phyloP scores from a whole-genome alignment of 2,329 filamentous ascomycete species.

The Colletotrichum lini region DNA sequence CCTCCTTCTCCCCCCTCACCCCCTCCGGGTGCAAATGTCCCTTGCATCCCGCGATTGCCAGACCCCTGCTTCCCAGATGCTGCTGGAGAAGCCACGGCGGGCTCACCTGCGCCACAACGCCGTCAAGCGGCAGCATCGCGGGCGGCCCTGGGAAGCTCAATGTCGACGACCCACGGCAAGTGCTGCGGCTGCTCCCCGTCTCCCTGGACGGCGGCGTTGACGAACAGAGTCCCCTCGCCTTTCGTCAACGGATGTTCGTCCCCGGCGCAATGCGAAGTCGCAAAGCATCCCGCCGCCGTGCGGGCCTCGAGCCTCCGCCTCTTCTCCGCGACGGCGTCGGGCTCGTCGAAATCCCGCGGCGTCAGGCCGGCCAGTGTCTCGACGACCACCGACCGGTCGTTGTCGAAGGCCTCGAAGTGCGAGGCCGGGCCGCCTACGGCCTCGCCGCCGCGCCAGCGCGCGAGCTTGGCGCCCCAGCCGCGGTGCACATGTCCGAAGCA shows the following conservation, averaged over 20 bases:
- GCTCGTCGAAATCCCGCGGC: slow-evolving; percentile 34
- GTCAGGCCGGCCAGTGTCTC: slow-evolving; percentile 50
- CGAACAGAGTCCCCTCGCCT: slow-evolving; percentile 65
- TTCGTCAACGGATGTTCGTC: slow-evolving; percentile 46
- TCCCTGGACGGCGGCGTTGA: slow-evolving; percentile 67
- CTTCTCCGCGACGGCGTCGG: background rate
- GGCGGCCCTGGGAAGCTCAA: slow-evolving; percentile 22
- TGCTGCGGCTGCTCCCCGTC: slow-evolving; percentile 59
- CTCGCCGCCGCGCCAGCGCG: slow-evolving; percentile 59
- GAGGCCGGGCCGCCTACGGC: slow-evolving; percentile 47
- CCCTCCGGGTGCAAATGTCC: background rate
- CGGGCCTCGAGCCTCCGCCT: slow-evolving; percentile 40
- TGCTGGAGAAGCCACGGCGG: background rate
- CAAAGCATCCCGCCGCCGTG: slow-evolving; percentile 51
- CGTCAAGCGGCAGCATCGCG: background rate
- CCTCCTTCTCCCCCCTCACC: background rate
- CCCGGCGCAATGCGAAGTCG: slow-evolving; percentile 44
- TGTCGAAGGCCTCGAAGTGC: slow-evolving; percentile 64
- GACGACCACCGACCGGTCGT: slow-evolving; percentile 56
- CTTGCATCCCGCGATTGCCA: slow-evolving; percentile 4
- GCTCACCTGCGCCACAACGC: background rate
- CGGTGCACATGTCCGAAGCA: slow-evolving; percentile 55
- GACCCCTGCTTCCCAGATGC: background rate
- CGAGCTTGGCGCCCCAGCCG: slow-evolving; percentile 57
- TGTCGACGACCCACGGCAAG: slow-evolving; percentile 25